A percentile compares a stretch with the other conserved stretches of the same genome.
Conservation (phyloP, 495 filamentous ascomycete genomes). For the Penicillium crystallinum region DNA sequence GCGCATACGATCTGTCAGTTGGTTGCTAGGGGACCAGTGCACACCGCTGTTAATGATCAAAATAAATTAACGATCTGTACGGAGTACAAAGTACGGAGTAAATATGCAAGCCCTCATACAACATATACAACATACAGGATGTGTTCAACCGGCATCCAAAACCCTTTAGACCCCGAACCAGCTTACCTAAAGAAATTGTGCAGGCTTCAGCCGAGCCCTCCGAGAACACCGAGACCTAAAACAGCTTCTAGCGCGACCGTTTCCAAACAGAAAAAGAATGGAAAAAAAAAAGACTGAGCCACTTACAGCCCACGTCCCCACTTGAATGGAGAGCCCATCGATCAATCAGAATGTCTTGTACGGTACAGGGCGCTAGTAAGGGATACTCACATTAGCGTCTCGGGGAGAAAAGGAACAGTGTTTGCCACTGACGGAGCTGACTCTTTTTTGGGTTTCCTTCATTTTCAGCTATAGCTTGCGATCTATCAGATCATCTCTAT, state of each 20-base stretch:
- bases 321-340: conserved; percentile 12
- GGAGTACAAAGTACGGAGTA: no score
- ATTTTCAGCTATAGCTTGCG: background rate
- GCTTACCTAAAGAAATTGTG: background rate
- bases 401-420: conserved; percentile 15
- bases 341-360: conserved; percentile 7
- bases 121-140: no score
- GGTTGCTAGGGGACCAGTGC: conserved; percentile 27
- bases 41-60: conserved; percentile 17
- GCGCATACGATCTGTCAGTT: conserved; percentile 22
- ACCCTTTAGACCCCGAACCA: background rate
- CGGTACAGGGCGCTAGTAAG: conserved; percentile 15
- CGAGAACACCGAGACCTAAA: conserved; percentile 27
- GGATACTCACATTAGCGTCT: conserved; percentile 21
- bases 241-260: conserved; percentile 39
- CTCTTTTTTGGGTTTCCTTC: background rate
- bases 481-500: conserved; percentile 4
- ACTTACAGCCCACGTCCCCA: background rate
- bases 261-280: conserved; percentile 21
- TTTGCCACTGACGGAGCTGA: conserved; percentile 17
- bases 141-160: background rate
- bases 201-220: conserved; percentile 7
- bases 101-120: no score
- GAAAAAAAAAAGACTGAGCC: conserved; percentile 1
- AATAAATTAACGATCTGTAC: background rate